Base-by-base conservation (phyloP, 345 rosid species). In the Gossypium herbaceum region DNA sequence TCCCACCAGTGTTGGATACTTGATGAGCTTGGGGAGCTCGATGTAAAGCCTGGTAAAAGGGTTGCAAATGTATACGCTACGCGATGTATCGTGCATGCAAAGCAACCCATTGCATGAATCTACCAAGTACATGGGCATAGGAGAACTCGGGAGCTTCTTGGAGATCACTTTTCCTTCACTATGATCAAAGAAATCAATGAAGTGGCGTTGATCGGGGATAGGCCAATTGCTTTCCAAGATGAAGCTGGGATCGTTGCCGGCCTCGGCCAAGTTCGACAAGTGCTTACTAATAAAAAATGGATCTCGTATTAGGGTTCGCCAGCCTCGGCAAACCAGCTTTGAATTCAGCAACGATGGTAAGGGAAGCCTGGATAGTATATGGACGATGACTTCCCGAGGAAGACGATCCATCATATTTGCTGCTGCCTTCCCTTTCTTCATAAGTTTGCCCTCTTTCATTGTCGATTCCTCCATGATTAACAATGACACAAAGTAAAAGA, bases 31-130 rank as follows among this genome's bases (percentile, higher is more conserved):
- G 0, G 93, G 91, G 51, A 89, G 84, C 82, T 83, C 77, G 27
- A 72, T 44, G 34, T 50, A 77, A 64, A 78, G 79, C 65, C 80
- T 63, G 29, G 87, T 88, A 69, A 86, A 81, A 47, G 91, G 92
- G 69, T 91, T 89, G 79, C 79, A 88, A n/a, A 89, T 62, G 68
- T 77, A 85, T 6, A 66, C 7, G 16, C 79, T 78, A 74, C 77
- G 75, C 2, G 76, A 77, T 2, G 82, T 77, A 79, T 89, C 84
- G 4, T 81, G 75, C 61, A 89, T 39, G 75, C 88, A 88, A 4
- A 89, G 79, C 81, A 87, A 80, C 25, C 96, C 93, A 47, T 86
- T 84, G 79, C 93, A 87, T 15, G 92, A 87, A 1, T 91, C 91
- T 0, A 84, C 80, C 2, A 84, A 78, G 24, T 76, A 75, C n/a